Evolutionary conservation across 2,329 filamentous ascomycete genomes (phyloP), one percentile per base, ranked within the genome.

Genomic region (Chrysosporium keratinophilum): DNA sequence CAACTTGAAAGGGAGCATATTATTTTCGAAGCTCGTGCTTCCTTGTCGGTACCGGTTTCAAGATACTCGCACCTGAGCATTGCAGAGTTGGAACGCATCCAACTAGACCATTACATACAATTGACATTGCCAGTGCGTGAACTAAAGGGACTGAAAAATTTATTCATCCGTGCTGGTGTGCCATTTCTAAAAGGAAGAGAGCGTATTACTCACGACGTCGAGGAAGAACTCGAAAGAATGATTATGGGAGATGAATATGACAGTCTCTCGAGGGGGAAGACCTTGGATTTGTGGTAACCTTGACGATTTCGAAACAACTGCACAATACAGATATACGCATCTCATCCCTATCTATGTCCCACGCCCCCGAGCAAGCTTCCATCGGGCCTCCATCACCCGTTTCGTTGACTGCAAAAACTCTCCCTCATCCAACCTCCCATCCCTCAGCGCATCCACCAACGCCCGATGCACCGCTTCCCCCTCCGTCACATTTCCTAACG

Each of bases 401-500:
- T 23, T 35, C 19, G 52, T 50, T 17, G 45, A 31, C 10, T 19
- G 11, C n/a, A 31, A 33, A 47, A 54, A 54, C 17, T 50, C 52
- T 12, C 31, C 31, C 46, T 50, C 50, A 10, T 39, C 28, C 15
- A 54, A 10, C 2, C 19, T 15, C 9, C 52, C 45, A 5, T 45
- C 33, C 40, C 44, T 39, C 31, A 54, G 28, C 19, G 45, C 52
- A 6, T 55, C 43, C 3, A 58, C 54, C 20, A 65, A 28, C 12
- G 57, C 59, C 39, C 61, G 40, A 5, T 59, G 54, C 17, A 67
- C 58, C n/a, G 40, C 54, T 41, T 64, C 60, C 3, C 65, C 65
- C 49, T 67, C 65, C 2, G 61, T 61, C 6, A 65, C 61, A 56
- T 65, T 63, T 31, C 59, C 50, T 12, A 49, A 60, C 5, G 64